These are phyloP conservation scores for Butyriboletus loyo DNA, from an alignment of 768 basidiomycete genomes.

Conservation along the genomic window DNA sequence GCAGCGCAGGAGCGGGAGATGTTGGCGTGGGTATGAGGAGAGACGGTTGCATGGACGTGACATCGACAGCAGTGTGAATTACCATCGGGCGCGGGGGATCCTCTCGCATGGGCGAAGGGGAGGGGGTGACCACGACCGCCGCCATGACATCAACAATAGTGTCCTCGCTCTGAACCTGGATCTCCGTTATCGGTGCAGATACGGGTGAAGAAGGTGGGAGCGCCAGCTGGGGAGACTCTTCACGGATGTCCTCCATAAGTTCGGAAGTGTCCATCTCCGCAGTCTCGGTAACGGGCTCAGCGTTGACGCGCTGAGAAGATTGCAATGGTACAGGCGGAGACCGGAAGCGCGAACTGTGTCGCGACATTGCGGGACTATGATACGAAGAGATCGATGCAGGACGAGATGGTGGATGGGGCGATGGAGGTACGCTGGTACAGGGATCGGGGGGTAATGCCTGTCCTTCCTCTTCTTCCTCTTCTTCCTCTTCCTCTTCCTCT, in stretches of 20 bases:
- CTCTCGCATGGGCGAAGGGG: slow-evolving; percentile 2
- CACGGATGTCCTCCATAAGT: slow-evolving; percentile 20
- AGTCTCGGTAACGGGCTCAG: slow-evolving; percentile 7
- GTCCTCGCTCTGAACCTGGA: background rate
- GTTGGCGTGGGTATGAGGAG: slow-evolving; percentile 38
- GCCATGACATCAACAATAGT: background rate
- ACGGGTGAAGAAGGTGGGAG: slow-evolving; percentile 23
- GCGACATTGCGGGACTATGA: slow-evolving; percentile 20
- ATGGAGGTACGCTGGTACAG: background rate
- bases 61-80: slow-evolving; percentile 28
- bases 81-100: slow-evolving; percentile 15
- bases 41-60: slow-evolving; percentile 23
- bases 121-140: background rate
- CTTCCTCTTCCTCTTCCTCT: slow-evolving; percentile 15
- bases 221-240: slow-evolving; percentile 24
- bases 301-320: slow-evolving; percentile 6
- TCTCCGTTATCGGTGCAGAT: background rate
- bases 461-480: slow-evolving; percentile 12
- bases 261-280: slow-evolving; percentile 13
- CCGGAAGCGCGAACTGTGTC: slow-evolving; percentile 11
- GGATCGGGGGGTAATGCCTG: slow-evolving; percentile 2
- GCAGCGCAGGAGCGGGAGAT: slow-evolving; percentile 30
- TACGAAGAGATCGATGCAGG: slow-evolving; percentile 7
- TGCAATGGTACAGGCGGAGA: slow-evolving; percentile 9
- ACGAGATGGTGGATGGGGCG: slow-evolving; percentile 20